Evolutionary conservation across 495 filamentous ascomycete species (phyloP).

Genomic region (Cudoniella acicularis): DNA sequence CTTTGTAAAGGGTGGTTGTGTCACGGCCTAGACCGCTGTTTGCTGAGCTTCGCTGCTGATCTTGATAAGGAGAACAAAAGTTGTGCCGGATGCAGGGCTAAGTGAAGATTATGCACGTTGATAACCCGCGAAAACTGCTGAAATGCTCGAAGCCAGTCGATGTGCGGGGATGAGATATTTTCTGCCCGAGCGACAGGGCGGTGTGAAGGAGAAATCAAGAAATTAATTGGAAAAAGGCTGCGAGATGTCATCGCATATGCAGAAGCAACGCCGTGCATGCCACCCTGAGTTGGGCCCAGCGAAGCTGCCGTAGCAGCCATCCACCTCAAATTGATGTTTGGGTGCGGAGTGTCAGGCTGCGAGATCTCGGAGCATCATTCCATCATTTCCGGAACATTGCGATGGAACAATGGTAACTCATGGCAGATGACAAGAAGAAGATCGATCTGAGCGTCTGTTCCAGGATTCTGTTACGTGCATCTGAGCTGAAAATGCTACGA

Average conservation of each 20-base stretch:
- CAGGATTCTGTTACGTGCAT: neutral
- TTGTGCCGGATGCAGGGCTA: neutral
- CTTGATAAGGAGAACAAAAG: neutral
- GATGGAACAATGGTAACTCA: no score
- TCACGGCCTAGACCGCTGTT: neutral
- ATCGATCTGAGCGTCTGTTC: neutral
- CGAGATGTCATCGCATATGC: neutral
- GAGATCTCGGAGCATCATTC: neutral
- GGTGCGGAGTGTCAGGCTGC: neutral
- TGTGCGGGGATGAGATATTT: neutral
- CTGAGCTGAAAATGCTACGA: neutral
- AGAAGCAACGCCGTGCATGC: neutral
- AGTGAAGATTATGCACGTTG: neutral
- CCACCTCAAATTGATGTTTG: neutral
- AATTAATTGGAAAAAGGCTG: neutral
- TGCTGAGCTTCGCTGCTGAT: neutral
- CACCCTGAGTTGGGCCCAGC: neutral
- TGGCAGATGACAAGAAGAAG: neutral
- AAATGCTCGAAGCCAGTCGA: neutral
- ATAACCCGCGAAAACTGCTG: neutral
- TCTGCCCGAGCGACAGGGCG: neutral
- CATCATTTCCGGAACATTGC: no score
- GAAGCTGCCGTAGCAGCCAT: neutral
- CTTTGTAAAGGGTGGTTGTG: neutral
- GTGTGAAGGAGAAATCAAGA: neutral